Conservation (phyloP, 345 rosid species). For the Lenwebbia sp. region DNA sequence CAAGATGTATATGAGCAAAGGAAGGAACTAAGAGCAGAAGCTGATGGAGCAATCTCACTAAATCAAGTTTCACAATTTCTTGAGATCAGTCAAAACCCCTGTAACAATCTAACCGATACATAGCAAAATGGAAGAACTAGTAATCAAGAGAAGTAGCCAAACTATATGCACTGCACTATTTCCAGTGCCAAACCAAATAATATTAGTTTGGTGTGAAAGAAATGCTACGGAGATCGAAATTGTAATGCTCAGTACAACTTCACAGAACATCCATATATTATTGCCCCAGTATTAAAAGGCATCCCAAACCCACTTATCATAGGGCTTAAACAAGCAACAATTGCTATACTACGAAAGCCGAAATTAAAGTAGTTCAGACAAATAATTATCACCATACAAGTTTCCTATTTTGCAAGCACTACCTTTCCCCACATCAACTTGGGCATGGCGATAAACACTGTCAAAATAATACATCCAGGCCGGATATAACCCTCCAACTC, state of each 20-base stretch:
- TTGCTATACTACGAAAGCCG: neutral
- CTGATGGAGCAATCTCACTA: neutral
- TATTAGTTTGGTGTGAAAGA: neutral
- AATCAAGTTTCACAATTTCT: neutral
- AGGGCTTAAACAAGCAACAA: neutral
- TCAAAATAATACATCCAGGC: conserved; percentile 94
- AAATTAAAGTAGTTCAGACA: neutral
- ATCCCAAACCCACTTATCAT: neutral
- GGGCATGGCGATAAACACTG: conserved; percentile 84
- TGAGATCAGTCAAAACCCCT: neutral
- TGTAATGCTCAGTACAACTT: neutral
- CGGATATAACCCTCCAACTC: conserved; percentile 96
- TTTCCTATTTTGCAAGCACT: neutral
- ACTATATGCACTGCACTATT: neutral
- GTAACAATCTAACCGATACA: neutral
- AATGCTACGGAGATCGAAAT: neutral
- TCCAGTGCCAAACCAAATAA: neutral
- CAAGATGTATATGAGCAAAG: neutral
- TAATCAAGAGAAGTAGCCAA: neutral
- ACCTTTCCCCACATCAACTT: conserved; percentile 85
- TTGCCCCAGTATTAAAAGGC: neutral
- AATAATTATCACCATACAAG: neutral
- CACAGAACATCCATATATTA: neutral
- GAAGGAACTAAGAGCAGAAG: neutral
- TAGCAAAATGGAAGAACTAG: neutral